phyloP scores from a whole-genome alignment of 768 basidiomycete genomes.

The Macrolepiota albuminosa region DNA sequence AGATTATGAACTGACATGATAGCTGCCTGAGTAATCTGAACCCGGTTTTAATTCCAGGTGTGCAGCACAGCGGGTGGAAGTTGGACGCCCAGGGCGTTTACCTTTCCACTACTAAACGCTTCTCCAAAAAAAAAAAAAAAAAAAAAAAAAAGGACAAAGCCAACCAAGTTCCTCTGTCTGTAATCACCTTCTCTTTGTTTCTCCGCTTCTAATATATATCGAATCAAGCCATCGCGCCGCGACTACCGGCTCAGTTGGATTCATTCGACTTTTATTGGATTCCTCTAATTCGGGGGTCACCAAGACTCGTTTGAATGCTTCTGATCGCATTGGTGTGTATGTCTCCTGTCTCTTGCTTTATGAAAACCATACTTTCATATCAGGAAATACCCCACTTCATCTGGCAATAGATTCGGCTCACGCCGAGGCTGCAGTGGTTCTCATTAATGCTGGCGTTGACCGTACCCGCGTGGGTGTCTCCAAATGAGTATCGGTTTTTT shows the following conservation, averaged over 20 bases:
- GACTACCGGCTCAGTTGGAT: conserved; percentile 89
- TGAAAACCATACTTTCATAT: conserved; percentile 4
- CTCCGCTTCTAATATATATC: conserved; percentile 16
- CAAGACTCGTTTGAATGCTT: conserved; percentile 84
- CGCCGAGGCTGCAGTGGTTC: conserved; percentile 81
- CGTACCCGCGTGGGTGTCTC: conserved; percentile 64
- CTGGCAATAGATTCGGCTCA: conserved; percentile 96
- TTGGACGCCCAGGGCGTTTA: too few relatives aligned
- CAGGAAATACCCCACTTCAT: conserved; percentile 95
- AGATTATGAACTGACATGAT: too few relatives aligned
- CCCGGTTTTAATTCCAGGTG: too few relatives aligned
- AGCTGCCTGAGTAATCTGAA: too few relatives aligned
- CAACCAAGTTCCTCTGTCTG: conserved; percentile 86
- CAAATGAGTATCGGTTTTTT: conserved; percentile 11
- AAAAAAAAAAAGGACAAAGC: conserved; percentile 90
- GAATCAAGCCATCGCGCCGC: conserved; percentile 83
- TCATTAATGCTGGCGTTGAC: conserved; percentile 96
- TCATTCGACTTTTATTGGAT: conserved; percentile 80
- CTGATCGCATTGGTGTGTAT: conserved; percentile 66
- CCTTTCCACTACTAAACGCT: too few relatives aligned
- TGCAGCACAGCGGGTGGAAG: too few relatives aligned
- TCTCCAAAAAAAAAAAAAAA: too few relatives aligned
- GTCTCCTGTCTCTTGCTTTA: conserved; percentile 13
- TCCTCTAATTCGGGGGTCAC: conserved; percentile 63
- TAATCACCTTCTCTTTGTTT: conserved; percentile 17